Evolutionary conservation across 441 rosid species (phyloP).

Genomic region (Croton laevigatus): DNA sequence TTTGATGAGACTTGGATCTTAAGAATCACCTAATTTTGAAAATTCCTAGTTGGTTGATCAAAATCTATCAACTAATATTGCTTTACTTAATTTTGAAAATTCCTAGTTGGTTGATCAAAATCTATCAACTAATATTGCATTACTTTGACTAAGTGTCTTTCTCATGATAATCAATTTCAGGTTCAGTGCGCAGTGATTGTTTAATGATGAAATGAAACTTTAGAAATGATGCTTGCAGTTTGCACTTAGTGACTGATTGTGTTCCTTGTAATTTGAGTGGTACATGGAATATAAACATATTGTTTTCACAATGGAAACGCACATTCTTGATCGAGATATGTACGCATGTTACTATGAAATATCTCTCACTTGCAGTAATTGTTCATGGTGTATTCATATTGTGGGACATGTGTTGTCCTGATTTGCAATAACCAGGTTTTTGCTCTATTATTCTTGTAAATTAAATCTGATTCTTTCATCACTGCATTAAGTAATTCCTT

Average conservation of each 20-base stretch:
- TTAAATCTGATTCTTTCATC: not conserved
- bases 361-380: no score
- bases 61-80: not conserved
- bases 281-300: not conserved
- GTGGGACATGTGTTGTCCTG: not conserved
- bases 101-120: not conserved
- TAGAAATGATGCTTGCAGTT: not conserved
- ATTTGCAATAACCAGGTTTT: not conserved
- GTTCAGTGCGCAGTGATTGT: not conserved
- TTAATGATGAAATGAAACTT: not conserved
- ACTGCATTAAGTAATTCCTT: not conserved
- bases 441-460: not conserved
- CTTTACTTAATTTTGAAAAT: no score
- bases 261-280: not conserved
- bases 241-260: not conserved
- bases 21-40: not conserved
- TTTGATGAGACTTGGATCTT: not conserved
- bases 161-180: not conserved
- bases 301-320: not conserved
- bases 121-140: not conserved
- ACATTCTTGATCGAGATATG: not conserved
- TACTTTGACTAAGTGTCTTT: not conserved
- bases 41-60: not conserved
- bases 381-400: not conserved
- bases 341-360: no score